Base-by-base conservation (phyloP, 2,329 filamentous ascomycete species). In the Fusarium nematophilum region DNA sequence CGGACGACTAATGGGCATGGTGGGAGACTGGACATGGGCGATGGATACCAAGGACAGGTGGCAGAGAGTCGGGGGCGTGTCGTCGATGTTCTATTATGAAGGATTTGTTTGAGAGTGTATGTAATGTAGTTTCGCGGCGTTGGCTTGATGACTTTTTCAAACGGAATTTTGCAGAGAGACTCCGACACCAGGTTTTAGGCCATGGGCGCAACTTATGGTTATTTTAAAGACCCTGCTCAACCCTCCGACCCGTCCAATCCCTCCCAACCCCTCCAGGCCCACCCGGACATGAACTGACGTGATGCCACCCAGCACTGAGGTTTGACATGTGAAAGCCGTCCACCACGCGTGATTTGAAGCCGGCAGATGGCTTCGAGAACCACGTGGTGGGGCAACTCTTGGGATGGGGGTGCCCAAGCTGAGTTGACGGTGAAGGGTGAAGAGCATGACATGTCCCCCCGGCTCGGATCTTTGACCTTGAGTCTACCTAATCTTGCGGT, bases 91-190 rank as follows among this genome's bases (percentile, higher is more conserved):
- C 42, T 49, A 37, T 54, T 56, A 49, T 44, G 46, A 39, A 37
- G 47, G 45, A 47, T 59, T 54, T 34, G 47, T 59, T 64, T 48
- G 49, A 66, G 61, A 55, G 45, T 62, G 31, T 25, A 47, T 69
- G 60, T 66, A 66, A 45, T 64, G 54, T 69, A 69, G 42, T 60
- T 54, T 54, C 54, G 55, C 38, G 66, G 66, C 66, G 66, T 68
- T 69, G 59, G 64, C 64, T 68, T 49, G 42, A 64, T 65, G 54
- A 59, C 64, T 57, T 64, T 58, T 64, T 42, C 18, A 59, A 47
- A 49, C 49, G 65, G 58, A 62, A 40, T 53, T 65, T 57, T 49
- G 44, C 45, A 54, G 54, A 36, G 48, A 42, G 21, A 21, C 6
- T 21, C 21, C 21, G 4, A 54, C 53, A 45, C 46, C 39, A 47